These are phyloP conservation scores for Nothophoma quercina DNA, from an alignment of 2,329 filamentous ascomycete genomes.

Conservation along the genomic window DNA sequence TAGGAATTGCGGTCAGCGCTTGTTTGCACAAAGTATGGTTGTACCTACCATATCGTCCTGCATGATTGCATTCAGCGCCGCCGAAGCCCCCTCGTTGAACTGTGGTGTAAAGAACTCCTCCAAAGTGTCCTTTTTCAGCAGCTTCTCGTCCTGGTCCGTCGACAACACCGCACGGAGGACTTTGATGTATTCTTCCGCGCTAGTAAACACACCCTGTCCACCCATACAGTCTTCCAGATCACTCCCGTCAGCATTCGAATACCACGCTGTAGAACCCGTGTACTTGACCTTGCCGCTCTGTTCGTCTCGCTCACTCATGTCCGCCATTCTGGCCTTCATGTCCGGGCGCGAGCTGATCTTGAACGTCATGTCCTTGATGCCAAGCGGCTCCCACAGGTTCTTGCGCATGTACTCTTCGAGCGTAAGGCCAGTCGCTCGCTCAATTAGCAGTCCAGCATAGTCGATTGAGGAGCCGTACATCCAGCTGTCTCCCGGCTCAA, in stretches of 20 bases:
- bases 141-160: constrained; percentile 31
- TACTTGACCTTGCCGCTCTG: constrained; percentile 21
- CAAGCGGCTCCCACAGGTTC: constrained; percentile 55
- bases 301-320: constrained; percentile 32
- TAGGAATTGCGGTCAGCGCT: constrained; percentile 4
- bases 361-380: constrained; percentile 62
- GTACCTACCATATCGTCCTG: constrained; percentile 25
- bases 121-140: constrained; percentile 36
- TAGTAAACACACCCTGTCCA: constrained; percentile 34
- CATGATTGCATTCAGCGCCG: constrained; percentile 47
- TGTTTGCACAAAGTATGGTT: fast-evolving
- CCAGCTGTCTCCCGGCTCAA: constrained; percentile 59
- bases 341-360: constrained; percentile 48
- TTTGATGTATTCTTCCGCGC: constrained; percentile 40
- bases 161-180: constrained; percentile 39
- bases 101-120: constrained; percentile 44
- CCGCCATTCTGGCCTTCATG: constrained; percentile 35
- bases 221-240: constrained; percentile 36
- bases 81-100: constrained; percentile 24
- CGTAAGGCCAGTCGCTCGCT: constrained; percentile 54
- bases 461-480: constrained; percentile 58
- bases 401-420: constrained; percentile 68
- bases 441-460: constrained; percentile 58
- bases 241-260: constrained; percentile 23
- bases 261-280: constrained; percentile 16